Conservation (phyloP, 164 flowering plant species). For the Liriodendron chinense region DNA sequence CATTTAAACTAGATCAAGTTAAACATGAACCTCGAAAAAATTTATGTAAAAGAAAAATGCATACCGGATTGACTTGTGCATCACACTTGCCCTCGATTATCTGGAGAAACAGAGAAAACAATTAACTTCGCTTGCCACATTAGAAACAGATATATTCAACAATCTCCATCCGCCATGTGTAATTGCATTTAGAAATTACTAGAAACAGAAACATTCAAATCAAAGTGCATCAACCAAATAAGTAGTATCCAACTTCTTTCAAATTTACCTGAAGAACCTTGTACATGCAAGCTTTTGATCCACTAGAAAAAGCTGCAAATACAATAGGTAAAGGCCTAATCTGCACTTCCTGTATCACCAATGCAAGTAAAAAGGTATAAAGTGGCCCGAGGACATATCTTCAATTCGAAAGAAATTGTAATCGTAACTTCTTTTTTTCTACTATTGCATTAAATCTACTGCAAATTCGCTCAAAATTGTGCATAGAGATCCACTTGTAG, state of each 20-base stretch:
- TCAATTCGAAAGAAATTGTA: neutral
- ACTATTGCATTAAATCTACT: neutral
- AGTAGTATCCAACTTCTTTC: neutral
- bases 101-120: slow-evolving; percentile 36
- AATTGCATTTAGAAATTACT: neutral
- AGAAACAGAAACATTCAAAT: neutral
- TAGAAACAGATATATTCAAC: neutral
- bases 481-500: too few relatives aligned
- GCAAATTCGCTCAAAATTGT: too few relatives aligned
- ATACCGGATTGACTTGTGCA: slow-evolving; percentile 46
- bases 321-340: slow-evolving; percentile 73
- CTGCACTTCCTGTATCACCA: slow-evolving; percentile 61
- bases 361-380: neutral
- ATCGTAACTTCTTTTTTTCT: neutral
- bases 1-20: neutral
- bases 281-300: slow-evolving; percentile 92
- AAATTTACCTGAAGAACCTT: slow-evolving; percentile 81
- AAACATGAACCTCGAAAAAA: slow-evolving; percentile 3
- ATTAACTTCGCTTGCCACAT: neutral
- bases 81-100: slow-evolving; percentile 64
- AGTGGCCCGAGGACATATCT: neutral
- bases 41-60: neutral
- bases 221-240: neutral
- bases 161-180: neutral
- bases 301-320: slow-evolving; percentile 91